Evolutionary conservation across 2,329 filamentous ascomycete species (phyloP), one percentile per base, ranked within the genome.

Genomic region (Pseudogymnoascus sp.): DNA sequence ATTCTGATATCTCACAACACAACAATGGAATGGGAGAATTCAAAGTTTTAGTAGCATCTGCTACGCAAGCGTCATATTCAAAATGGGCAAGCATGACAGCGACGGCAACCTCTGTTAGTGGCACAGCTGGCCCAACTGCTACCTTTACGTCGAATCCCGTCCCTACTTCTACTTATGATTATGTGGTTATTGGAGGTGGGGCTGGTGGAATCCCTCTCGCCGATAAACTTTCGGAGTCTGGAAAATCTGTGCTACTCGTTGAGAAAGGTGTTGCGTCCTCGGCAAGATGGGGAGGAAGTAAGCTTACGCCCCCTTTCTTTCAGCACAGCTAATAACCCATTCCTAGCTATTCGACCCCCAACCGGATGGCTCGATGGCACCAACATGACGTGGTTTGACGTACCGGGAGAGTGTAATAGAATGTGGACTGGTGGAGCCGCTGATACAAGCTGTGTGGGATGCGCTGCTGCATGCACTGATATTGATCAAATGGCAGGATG

Each of bases 401-500:
- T 89, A 4, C 87, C 87, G 0, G 85, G 86, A 60, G 80, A 89
- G 62, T 88, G 84, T 71, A 89, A 89, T 70, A 77, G 88, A 72
- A 87, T 90, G 47, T 72, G 70, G 70, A 43, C 62, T 15, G 69
- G 68, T 38, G 69, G 68, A 60, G 67, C 67, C 28, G 62, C 60
- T 22, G 68, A 68, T 28, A 30, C 43, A 50, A 50, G 43, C 43
- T 50, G 43, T 11, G 14, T 2, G 43, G 43, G 43, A 50, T 50
- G 43, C 14, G 22, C 43, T 28, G 83, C 88, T 66, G 81, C 83
- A 36, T 90, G 87, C 72, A 80, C 79, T 1, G 87, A 90, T 70
- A 84, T 82, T n/a, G 85, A 87, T 64, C 83, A 87, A 67, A 88
- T 89, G 84, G 84, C 85, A 11, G 87, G 86, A 12, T 90, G 87